phyloP scores from a whole-genome alignment of 2,329 filamentous ascomycete species.

The Colletotrichum limetticola region DNA sequence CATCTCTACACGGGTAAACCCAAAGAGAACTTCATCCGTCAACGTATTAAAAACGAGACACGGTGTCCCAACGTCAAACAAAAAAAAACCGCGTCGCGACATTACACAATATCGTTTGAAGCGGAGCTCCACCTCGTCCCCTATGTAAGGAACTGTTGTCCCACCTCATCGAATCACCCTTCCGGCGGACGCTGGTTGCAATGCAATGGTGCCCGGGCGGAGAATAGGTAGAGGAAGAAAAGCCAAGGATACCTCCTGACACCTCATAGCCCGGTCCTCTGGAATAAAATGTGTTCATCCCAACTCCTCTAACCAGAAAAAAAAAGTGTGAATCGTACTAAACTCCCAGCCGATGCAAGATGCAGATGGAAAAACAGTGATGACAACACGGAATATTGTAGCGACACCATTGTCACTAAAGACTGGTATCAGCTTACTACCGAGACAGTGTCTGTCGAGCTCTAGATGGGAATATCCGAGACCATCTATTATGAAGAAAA shows the following conservation, averaged over 20 bases:
- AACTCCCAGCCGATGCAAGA: slow-evolving; percentile 34
- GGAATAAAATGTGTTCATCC: slow-evolving; percentile 1
- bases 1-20: neutral
- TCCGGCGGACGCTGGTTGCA: neutral
- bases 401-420: slow-evolving; percentile 11
- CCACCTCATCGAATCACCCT: neutral
- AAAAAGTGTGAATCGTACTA: slow-evolving; percentile 5
- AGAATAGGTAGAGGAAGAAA: neutral
- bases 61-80: neutral
- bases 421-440: neutral
- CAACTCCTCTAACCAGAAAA: slow-evolving; percentile 21
- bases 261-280: neutral
- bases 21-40: neutral
- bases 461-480: neutral
- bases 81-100: neutral
- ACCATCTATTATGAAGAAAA: slow-evolving; percentile 17
- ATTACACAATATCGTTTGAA: slow-evolving; percentile 1
- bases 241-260: neutral
- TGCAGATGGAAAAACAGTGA: slow-evolving; percentile 5
- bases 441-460: neutral
- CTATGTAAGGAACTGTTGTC: neutral
- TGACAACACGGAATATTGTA: neutral
- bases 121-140: neutral
- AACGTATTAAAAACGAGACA: slow-evolving; percentile 1
- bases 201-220: neutral